phyloP scores from a whole-genome alignment of 345 rosid genomes.

The Citrus hindsii region DNA sequence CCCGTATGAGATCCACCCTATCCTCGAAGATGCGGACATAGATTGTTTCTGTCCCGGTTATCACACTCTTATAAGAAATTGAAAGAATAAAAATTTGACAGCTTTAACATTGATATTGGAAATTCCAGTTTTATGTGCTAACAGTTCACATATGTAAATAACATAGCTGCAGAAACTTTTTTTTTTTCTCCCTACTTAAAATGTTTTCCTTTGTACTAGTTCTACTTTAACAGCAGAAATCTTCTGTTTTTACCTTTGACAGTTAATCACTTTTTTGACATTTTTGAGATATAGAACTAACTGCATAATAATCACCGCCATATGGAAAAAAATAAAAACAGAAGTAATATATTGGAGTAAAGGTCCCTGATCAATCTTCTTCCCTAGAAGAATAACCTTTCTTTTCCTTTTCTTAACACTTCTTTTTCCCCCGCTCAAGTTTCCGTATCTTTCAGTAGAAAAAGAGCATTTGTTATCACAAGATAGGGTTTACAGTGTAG shows the following conservation, averaged over 20 bases:
- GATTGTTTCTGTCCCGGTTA: constrained; percentile 57
- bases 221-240: neutral
- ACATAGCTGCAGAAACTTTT: neutral
- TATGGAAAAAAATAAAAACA: neutral
- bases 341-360: neutral
- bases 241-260: neutral
- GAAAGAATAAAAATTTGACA: neutral
- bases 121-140: neutral
- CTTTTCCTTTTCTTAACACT: neutral
- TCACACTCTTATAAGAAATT: neutral
- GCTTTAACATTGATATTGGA: neutral
- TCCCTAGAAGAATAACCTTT: neutral
- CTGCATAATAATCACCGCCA: neutral
- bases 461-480: neutral
- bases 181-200: neutral
- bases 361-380: neutral
- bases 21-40: constrained; percentile 79
- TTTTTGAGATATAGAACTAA: neutral
- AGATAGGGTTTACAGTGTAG: neutral
- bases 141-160: neutral
- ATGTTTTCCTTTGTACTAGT: neutral
- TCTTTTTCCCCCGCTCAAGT: neutral
- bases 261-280: neutral
- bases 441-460: neutral
- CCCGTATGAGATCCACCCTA: constrained; percentile 82